Evolutionary conservation across 768 basidiomycete genomes (phyloP), one percentile per base, ranked within the genome.

Genomic region (Phallus indusiatus): DNA sequence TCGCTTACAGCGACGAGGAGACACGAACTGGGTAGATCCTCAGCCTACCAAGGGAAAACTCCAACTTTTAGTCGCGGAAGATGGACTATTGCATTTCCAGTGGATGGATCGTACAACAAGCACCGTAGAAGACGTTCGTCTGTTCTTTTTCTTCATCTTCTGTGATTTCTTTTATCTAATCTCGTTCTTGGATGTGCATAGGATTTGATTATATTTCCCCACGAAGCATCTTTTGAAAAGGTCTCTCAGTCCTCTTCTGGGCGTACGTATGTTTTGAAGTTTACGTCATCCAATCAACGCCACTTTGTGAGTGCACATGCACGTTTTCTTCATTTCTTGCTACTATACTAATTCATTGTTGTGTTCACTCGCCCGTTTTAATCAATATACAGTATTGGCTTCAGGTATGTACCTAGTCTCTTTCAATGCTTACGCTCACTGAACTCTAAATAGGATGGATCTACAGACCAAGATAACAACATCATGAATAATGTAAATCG

Each of bases 201-300:
- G 89, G 93, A 96, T 66, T 73, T 94, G 56, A 91, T 95, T 62
- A 73, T 95, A 55, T 90, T 94, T 70, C 90, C 91, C 1, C 80
- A 81, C 1, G 93, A 96, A 70, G 92, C 93, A 3, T 81, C 78
- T 0, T 91, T 96, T 67, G 77, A 78, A 64, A 86, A 84, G 70
- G 86, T 94, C 10, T 61, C 79, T 1, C 82, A 90, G 66, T 80
- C 86, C 10, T 67, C 73, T 0, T 75, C 75, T 34, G 90, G 88
- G 6, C 76, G 91, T 61, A 83, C 86, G 5, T 91, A 89, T 65
- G 89, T 94, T 62, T 85, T 95, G 69, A 91, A 89, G 72, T 95
- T 96, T 75, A 85, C 87, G 0, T 92, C 89, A 20, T 94, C 92
- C 14, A 81, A 91, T 68, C 88, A 91, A 67, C 82, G 84, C 62